These are phyloP conservation scores for Hypoxylon fuscum DNA, from an alignment of 495 filamentous ascomycete species.

Conservation along the genomic window DNA sequence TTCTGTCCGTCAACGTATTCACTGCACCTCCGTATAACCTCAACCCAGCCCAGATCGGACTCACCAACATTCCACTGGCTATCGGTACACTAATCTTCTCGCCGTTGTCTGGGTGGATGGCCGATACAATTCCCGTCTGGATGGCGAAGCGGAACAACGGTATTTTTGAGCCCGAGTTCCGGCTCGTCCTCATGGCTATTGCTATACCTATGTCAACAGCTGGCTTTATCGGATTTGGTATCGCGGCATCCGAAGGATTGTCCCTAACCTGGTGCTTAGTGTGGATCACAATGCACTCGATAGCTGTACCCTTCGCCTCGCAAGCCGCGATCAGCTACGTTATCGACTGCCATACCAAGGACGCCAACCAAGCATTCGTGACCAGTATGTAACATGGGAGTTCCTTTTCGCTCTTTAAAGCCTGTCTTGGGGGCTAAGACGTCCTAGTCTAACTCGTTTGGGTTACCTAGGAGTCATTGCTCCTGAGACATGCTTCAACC, in stretches of 20 bases:
- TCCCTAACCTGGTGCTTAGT: conserved; percentile 33
- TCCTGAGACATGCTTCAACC: no score
- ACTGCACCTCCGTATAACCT: conserved; percentile 71
- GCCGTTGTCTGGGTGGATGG: conserved; percentile 52
- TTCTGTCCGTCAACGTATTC: conserved; percentile 72
- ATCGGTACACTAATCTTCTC: conserved; percentile 58
- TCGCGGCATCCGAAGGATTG: conserved; percentile 17
- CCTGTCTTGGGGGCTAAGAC: no score
- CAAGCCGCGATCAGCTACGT: conserved; percentile 41
- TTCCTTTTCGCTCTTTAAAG: no score
- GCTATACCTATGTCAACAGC: conserved; percentile 49
- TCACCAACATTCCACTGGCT: conserved; percentile 60
- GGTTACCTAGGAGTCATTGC: no score
- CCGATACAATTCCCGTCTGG: conserved; percentile 58
- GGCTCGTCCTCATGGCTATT: conserved; percentile 59
- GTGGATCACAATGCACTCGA: conserved; percentile 40
- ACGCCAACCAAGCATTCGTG: conserved; percentile 42
- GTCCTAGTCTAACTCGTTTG: no score
- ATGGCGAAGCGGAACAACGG: conserved; percentile 57
- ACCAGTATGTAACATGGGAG: no score
- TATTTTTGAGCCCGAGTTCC: conserved; percentile 64
- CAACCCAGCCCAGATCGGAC: conserved; percentile 64
- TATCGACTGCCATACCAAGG: conserved; percentile 39
- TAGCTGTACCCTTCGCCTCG: conserved; percentile 38
- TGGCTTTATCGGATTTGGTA: conserved; percentile 50